These are phyloP conservation scores for Metschnikowia gruessii DNA, from an alignment of 805 yeast species.

Conservation along the genomic window DNA sequence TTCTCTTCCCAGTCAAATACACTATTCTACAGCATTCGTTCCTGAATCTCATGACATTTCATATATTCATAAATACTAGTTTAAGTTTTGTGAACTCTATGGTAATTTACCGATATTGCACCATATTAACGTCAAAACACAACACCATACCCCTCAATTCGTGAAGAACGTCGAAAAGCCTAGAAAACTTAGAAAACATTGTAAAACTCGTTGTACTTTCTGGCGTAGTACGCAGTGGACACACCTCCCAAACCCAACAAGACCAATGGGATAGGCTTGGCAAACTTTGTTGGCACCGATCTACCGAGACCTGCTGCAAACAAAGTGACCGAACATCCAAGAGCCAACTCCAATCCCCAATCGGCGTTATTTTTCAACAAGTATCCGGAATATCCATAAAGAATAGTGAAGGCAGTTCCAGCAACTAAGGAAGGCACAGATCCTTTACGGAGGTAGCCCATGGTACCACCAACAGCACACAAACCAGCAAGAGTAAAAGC, in stretches of 20 bases:
- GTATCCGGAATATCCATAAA: slow-evolving; percentile 72
- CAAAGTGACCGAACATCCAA: slow-evolving; percentile 65
- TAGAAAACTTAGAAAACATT: slow-evolving; percentile 15
- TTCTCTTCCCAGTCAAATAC: no score
- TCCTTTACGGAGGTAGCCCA: slow-evolving; percentile 64
- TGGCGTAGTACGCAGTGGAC: slow-evolving; percentile 65
- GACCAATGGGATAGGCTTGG: slow-evolving; percentile 72
- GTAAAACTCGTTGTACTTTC: slow-evolving; percentile 75
- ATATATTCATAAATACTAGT: no score
- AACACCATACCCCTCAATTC: no score
- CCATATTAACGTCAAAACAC: no score
- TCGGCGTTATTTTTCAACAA: slow-evolving; percentile 69
- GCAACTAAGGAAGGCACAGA: slow-evolving; percentile 80
- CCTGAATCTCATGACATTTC: no score
- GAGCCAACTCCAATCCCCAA: slow-evolving; percentile 77
- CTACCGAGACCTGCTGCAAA: slow-evolving; percentile 72
- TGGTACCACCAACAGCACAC: slow-evolving; percentile 64
- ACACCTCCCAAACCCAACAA: slow-evolving; percentile 61
- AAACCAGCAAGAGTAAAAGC: slow-evolving; percentile 69
- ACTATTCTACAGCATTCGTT: no score
- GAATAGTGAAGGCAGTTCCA: slow-evolving; percentile 58
- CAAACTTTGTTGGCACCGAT: slow-evolving; percentile 54
- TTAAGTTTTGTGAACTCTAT: no score
- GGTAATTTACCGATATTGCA: no score
- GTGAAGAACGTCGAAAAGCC: no score